A percentile compares a stretch with the other conserved stretches of the same genome.
Evolutionary conservation across 1,284 basidiomycete species (phyloP).

Genomic region (Phenoliferia sp.): DNA sequence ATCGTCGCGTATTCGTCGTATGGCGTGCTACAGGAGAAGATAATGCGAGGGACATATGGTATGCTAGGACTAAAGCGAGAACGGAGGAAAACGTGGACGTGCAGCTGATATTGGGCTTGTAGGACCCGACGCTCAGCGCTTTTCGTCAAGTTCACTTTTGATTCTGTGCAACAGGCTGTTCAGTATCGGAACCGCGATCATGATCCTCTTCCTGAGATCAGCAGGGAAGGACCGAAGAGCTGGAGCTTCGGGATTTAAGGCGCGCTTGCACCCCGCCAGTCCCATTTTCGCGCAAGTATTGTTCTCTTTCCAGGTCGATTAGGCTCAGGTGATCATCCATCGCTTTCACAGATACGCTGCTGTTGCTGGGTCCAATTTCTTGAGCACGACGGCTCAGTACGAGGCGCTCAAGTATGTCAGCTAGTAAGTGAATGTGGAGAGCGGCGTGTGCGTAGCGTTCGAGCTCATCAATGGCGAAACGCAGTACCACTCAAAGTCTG

Average conservation of each 20-base stretch:
- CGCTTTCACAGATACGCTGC: slow-evolving; percentile 17
- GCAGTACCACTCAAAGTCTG: neutral
- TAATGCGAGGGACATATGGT: slow-evolving; percentile 36
- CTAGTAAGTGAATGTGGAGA: neutral
- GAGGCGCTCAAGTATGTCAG: slow-evolving; percentile 32
- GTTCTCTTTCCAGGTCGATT: neutral
- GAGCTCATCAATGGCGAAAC: neutral
- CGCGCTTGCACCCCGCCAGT: slow-evolving; percentile 8
- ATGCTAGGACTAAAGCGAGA: neutral
- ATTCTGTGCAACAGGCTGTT: slow-evolving; percentile 35
- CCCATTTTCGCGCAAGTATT: slow-evolving; percentile 11
- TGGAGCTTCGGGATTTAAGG: slow-evolving; percentile 6
- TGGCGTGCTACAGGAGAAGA: slow-evolving; percentile 33
- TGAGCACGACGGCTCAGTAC: slow-evolving; percentile 34
- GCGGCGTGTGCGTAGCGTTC: neutral
- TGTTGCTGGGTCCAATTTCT: slow-evolving; percentile 34
- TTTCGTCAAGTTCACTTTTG: slow-evolving; percentile 32
- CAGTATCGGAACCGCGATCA: slow-evolving; percentile 23
- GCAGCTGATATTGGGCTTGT: neutral
- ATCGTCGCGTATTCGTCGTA: slow-evolving; percentile 33
- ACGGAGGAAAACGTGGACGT: neutral
- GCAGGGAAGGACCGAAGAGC: neutral
- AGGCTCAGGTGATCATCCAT: neutral
- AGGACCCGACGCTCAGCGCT: slow-evolving; percentile 26
- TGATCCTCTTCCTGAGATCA: slow-evolving; percentile 23